These are phyloP conservation scores for Solanum rostratum DNA, from an alignment of 257 asterid genomes.

Conservation along the genomic window DNA sequence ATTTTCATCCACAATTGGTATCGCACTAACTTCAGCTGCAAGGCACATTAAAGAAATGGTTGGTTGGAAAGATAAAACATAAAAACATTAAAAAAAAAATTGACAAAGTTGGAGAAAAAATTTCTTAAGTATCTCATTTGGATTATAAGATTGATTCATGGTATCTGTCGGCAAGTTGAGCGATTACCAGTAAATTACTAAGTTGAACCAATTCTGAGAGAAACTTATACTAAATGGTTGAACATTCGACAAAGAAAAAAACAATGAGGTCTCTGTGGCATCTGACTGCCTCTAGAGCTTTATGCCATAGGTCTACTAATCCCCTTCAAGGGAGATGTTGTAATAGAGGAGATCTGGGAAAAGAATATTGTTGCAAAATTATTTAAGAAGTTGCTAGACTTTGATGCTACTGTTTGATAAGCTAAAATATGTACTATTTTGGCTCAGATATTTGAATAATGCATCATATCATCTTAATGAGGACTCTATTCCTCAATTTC, in stretches of 20 bases:
- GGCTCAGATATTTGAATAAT: neutral
- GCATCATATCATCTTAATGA: neutral
- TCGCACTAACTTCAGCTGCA: conserved; percentile 63
- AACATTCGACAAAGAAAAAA: neutral
- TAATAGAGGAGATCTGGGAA: neutral
- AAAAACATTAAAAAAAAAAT: neutral
- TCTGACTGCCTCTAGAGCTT: neutral
- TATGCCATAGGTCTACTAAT: neutral
- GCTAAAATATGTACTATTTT: neutral
- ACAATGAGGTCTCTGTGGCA: neutral
- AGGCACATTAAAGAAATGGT: neutral
- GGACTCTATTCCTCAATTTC: neutral
- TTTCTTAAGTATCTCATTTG: neutral
- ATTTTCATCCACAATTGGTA: conserved; percentile 67
- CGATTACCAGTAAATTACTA: neutral
- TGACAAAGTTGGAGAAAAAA: neutral
- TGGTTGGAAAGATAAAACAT: neutral
- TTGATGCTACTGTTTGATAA: neutral
- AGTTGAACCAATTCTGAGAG: neutral
- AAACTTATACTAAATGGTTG: neutral
- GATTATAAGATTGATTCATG: neutral
- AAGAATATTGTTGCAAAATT: neutral
- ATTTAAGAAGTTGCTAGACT: neutral
- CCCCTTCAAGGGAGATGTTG: neutral
- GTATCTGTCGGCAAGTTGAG: neutral